Evolutionary conservation across 2,329 filamentous ascomycete species (phyloP).

Genomic region (Ophiostoma piceae): DNA sequence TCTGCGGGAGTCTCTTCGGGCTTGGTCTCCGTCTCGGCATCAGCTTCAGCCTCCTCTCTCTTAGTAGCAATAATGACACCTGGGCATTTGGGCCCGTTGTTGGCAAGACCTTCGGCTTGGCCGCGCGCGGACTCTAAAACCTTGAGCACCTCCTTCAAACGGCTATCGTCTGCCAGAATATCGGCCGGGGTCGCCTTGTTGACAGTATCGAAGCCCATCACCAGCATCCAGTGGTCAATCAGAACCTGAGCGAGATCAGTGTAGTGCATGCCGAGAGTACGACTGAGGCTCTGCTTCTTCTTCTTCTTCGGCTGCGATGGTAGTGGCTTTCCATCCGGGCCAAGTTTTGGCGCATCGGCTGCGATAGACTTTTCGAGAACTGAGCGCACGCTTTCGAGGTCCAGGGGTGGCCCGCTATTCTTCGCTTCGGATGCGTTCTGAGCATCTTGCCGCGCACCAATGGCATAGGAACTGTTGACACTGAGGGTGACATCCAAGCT

Average conservation of each 20-base stretch:
- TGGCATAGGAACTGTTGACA: slow-evolving; percentile 33
- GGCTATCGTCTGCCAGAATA: slow-evolving; percentile 59
- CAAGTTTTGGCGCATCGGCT: slow-evolving; percentile 37
- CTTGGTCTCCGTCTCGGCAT: neutral
- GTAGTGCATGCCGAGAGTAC: slow-evolving; percentile 75
- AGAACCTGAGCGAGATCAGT: slow-evolving; percentile 84
- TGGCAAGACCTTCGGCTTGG: slow-evolving; percentile 64
- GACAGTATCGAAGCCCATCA: slow-evolving; percentile 58
- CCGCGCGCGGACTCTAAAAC: slow-evolving; percentile 66
- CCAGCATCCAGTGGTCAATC: slow-evolving; percentile 72
- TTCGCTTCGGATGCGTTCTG: slow-evolving; percentile 39
- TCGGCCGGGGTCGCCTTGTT: slow-evolving; percentile 52
- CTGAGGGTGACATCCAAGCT: slow-evolving; percentile 28
- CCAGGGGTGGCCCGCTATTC: slow-evolving; percentile 76
- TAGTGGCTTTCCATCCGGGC: slow-evolving; percentile 17
- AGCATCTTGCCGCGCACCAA: slow-evolving; percentile 50
- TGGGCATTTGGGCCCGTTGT: slow-evolving; percentile 53
- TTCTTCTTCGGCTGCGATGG: slow-evolving; percentile 40
- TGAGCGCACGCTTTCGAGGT: slow-evolving; percentile 63
- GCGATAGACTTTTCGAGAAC: slow-evolving; percentile 60
- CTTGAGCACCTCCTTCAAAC: slow-evolving; percentile 61
- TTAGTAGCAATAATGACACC: slow-evolving; percentile 86
- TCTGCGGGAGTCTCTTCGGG: neutral
- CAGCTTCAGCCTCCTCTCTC: slow-evolving; percentile 30
- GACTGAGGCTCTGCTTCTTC: slow-evolving; percentile 69